Evolutionary conservation across 2,329 filamentous ascomycete genomes (phyloP).

Genomic region (Colletotrichum neosansevieriae): DNA sequence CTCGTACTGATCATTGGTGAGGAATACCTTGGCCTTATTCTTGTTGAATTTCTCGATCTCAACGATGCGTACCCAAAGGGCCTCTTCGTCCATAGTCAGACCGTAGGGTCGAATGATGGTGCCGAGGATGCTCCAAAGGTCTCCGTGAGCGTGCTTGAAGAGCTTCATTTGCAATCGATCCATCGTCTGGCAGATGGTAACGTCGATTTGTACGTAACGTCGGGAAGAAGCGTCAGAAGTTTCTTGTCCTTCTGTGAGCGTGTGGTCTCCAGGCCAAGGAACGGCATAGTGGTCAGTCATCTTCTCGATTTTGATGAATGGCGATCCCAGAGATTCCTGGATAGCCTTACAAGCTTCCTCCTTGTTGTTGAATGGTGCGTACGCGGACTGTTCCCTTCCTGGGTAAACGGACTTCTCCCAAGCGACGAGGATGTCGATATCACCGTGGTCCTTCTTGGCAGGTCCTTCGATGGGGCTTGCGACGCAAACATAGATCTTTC

Average conservation of each 20-base stretch:
- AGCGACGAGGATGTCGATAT: conserved; percentile 77
- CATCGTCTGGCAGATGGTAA: conserved; percentile 64
- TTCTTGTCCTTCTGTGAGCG: neutral
- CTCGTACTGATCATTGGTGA: conserved; percentile 67
- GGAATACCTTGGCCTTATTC: conserved; percentile 68
- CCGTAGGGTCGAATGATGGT: conserved; percentile 73
- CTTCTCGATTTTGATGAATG: conserved; percentile 48
- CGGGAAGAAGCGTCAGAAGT: neutral
- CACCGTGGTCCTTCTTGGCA: conserved; percentile 75
- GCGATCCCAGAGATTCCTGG: conserved; percentile 58
- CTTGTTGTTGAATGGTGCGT: neutral
- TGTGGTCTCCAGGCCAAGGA: conserved; percentile 58
- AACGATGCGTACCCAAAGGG: conserved; percentile 73
- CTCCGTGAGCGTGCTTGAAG: conserved; percentile 80
- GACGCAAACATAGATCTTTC: conserved; percentile 65
- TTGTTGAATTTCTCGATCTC: conserved; percentile 73
- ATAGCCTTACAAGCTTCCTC: conserved; percentile 11
- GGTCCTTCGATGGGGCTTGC: conserved; percentile 76
- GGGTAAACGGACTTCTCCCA: conserved; percentile 44
- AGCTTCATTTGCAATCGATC: conserved; percentile 69
- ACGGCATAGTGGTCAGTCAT: conserved; percentile 63
- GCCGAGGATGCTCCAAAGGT: conserved; percentile 75
- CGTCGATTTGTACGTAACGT: conserved; percentile 75
- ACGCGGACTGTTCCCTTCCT: neutral
- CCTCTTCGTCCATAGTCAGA: conserved; percentile 73